Evolutionary conservation across 2,329 filamentous ascomycete genomes (phyloP).

Genomic region (Hypoxylon sp.): DNA sequence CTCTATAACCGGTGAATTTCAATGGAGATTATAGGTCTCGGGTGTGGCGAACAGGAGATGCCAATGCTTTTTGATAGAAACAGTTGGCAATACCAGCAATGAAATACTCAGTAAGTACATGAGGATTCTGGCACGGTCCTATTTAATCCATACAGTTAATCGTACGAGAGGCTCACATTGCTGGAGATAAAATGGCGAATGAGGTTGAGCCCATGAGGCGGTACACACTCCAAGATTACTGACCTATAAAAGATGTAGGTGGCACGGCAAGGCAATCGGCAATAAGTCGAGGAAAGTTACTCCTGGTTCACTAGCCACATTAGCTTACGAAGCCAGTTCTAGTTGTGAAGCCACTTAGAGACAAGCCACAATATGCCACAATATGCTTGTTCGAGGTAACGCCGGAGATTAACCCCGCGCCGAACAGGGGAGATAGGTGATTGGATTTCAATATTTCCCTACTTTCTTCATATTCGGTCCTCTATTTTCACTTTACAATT

Average conservation of each 20-base stretch:
- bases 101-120: constrained; percentile 26
- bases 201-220: constrained; percentile 32
- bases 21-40: neutral
- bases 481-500: constrained; percentile 33
- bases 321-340: neutral
- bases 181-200: constrained; percentile 21
- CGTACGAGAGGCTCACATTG: constrained; percentile 27
- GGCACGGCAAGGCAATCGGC: constrained; percentile 44
- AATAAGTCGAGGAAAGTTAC: constrained; percentile 39
- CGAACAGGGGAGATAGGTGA: constrained; percentile 4
- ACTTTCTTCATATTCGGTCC: constrained; percentile 7
- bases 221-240: constrained; percentile 11
- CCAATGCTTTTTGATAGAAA: constrained; percentile 27
- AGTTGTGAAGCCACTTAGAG: constrained; percentile 4
- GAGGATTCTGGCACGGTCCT: constrained; percentile 5
- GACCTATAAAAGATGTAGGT: constrained; percentile 18
- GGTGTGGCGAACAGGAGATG: constrained; percentile 7
- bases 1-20: neutral
- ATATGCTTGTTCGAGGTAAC: constrained; percentile 1
- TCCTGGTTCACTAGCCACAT: constrained; percentile 27
- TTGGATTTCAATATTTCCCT: constrained; percentile 23
- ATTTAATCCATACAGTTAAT: constrained; percentile 16
- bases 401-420: constrained; percentile 39
- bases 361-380: constrained; percentile 27
- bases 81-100: constrained; percentile 16